Evolutionary conservation across 352 stramenopile species (phyloP).

Genomic region (Globisporangium radiosum): DNA sequence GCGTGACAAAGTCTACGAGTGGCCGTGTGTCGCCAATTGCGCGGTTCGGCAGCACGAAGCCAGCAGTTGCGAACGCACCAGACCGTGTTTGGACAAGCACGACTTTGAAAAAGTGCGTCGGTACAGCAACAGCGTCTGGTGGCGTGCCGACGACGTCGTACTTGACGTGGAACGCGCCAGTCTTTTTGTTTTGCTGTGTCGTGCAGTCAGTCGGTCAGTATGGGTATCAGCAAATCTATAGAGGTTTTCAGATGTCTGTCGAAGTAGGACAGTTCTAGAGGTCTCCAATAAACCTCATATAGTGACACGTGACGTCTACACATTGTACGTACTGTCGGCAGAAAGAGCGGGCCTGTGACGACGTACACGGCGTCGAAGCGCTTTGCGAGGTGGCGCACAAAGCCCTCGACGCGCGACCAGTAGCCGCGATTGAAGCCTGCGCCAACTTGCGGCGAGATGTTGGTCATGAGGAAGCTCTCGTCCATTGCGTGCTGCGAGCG

Average conservation of each 20-base stretch:
- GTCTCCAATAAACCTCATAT: too few relatives aligned
- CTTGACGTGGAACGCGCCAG: slow-evolving; percentile 54
- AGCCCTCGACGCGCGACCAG: slow-evolving; percentile 83
- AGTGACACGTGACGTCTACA: neutral
- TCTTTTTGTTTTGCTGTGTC: slow-evolving; percentile 56
- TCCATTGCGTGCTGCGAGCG: slow-evolving; percentile 77
- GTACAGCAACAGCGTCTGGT: slow-evolving; percentile 85
- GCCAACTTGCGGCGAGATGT: slow-evolving; percentile 91
- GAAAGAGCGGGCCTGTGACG: slow-evolving; percentile 91
- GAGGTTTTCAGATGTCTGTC: neutral
- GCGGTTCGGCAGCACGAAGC: slow-evolving; percentile 94
- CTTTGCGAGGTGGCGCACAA: slow-evolving; percentile 75
- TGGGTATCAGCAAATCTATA: neutral
- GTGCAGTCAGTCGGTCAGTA: too few relatives aligned
- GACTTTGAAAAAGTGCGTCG: slow-evolving; percentile 97
- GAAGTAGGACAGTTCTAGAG: too few relatives aligned
- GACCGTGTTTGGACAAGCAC: slow-evolving; percentile 58
- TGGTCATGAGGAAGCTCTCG: slow-evolving; percentile 95
- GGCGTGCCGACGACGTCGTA: slow-evolving; percentile 83
- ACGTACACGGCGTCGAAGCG: slow-evolving; percentile 84
- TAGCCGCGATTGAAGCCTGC: slow-evolving; percentile 86
- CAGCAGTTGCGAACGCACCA: slow-evolving; percentile 71
- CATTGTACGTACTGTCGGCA: slow-evolving; percentile 57
- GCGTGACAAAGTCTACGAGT: slow-evolving; percentile 82
- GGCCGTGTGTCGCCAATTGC: slow-evolving; percentile 67